These are phyloP conservation scores for Claviceps maximensis DNA, from an alignment of 2,329 filamentous ascomycete genomes.

Conservation along the genomic window DNA sequence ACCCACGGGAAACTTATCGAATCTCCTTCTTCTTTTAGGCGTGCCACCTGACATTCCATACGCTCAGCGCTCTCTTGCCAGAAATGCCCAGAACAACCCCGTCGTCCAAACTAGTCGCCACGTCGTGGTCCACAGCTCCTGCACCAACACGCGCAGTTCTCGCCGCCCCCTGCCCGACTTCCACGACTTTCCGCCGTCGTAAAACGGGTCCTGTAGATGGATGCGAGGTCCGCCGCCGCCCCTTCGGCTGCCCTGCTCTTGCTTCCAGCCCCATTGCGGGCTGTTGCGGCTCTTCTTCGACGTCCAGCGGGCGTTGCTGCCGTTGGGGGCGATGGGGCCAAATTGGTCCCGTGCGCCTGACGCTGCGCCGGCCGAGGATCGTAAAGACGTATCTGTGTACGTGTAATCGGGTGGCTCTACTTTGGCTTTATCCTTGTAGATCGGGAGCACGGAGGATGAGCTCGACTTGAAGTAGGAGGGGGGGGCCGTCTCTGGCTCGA, in stretches of 20 bases:
- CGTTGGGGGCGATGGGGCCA: slow-evolving; percentile 10
- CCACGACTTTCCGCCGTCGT: slow-evolving; percentile 27
- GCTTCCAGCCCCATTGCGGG: slow-evolving; percentile 31
- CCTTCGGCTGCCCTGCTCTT: slow-evolving; percentile 25
- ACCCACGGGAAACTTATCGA: too few relatives aligned
- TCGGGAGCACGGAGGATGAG: slow-evolving; percentile 20
- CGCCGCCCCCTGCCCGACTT: slow-evolving; percentile 15
- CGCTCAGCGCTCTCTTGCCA: slow-evolving; percentile 47
- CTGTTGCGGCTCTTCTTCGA: slow-evolving; percentile 15
- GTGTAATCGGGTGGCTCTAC: background rate
- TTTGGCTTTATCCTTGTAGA: slow-evolving; percentile 42
- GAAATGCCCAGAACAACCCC: slow-evolving; percentile 50
- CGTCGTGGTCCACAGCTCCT: slow-evolving; percentile 48
- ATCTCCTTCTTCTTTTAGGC: too few relatives aligned
- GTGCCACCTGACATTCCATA: too few relatives aligned
- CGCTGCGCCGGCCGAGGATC: slow-evolving; percentile 6
- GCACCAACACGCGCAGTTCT: slow-evolving; percentile 32
- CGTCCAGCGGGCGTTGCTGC: slow-evolving; percentile 10
- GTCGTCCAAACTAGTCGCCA: slow-evolving; percentile 52
- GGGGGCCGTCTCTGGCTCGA: slow-evolving; percentile 24
- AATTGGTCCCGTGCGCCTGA: slow-evolving; percentile 11
- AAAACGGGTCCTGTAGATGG: slow-evolving; percentile 30
- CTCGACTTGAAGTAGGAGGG: slow-evolving; percentile 2
- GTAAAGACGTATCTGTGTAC: background rate
- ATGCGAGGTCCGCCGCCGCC: slow-evolving; percentile 34